phyloP scores from a whole-genome alignment of 257 asterid species.

The Primulina huaijiensis region DNA sequence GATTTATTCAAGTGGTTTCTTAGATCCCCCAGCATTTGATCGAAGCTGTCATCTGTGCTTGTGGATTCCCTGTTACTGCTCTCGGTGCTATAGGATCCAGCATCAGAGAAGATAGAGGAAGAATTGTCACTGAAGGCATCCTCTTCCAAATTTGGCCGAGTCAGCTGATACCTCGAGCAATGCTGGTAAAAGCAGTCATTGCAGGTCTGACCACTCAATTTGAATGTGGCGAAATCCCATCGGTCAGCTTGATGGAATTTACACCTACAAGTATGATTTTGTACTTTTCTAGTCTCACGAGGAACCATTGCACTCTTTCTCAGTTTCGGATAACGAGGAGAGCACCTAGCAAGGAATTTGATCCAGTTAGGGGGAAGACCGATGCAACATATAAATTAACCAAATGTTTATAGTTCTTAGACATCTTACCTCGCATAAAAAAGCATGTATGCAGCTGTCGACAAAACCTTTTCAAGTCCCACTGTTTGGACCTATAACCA shows the following conservation, averaged over 20 bases:
- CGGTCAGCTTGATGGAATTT: slow-evolving; percentile 36
- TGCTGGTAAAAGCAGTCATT: slow-evolving; percentile 24
- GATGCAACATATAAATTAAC: neutral
- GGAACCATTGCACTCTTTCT: slow-evolving; percentile 37
- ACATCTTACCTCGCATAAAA: slow-evolving; percentile 68
- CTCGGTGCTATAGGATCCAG: slow-evolving; percentile 59
- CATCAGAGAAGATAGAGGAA: slow-evolving; percentile 70
- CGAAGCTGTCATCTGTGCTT: slow-evolving; percentile 50
- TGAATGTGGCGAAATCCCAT: slow-evolving; percentile 33
- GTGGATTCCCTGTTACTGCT: slow-evolving; percentile 54
- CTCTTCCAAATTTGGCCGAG: slow-evolving; percentile 31
- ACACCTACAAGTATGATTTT: slow-evolving; percentile 25
- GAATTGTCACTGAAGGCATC: slow-evolving; percentile 45
- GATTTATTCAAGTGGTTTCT: slow-evolving; percentile 30
- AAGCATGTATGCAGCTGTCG: slow-evolving; percentile 75
- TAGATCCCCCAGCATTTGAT: slow-evolving; percentile 39
- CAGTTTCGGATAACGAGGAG: slow-evolving; percentile 77
- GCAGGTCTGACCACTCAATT: slow-evolving; percentile 26
- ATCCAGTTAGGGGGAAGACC: slow-evolving; percentile 17
- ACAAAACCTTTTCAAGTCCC: slow-evolving; percentile 57
- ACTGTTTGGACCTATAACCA: slow-evolving; percentile 55
- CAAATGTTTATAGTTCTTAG: neutral
- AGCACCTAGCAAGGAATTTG: slow-evolving; percentile 49
- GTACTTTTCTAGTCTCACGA: slow-evolving; percentile 40
- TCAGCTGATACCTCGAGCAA: slow-evolving; percentile 24